These are phyloP conservation scores for Rubia peregrina DNA, from an alignment of 305 asterid genomes.

Conservation along the genomic window DNA sequence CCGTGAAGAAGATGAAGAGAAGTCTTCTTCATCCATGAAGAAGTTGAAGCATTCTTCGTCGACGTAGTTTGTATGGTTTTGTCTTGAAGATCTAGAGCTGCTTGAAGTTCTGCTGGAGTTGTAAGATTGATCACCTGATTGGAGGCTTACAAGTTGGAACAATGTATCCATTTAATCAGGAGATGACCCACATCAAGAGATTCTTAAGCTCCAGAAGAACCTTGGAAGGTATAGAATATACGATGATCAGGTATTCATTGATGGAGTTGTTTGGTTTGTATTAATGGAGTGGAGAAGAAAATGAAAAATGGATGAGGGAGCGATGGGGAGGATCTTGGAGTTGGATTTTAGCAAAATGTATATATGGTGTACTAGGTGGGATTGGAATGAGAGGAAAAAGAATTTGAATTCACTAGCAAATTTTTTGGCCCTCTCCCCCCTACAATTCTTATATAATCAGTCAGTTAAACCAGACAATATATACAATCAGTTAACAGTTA, in stretches of 20 bases:
- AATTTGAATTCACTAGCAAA: conserved; percentile 6
- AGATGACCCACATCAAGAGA: conserved; percentile 29
- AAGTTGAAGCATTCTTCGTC: conserved; percentile 86
- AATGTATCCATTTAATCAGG: conserved; percentile 80
- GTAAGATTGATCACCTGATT: conserved; percentile 70
- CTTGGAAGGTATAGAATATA: neutral
- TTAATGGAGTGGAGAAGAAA: conserved; percentile 15
- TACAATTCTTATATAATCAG: conserved; percentile 10
- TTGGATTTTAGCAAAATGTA: conserved; percentile 34
- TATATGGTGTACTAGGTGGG: neutral
- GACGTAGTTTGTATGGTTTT: conserved; percentile 20
- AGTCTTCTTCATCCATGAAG: conserved; percentile 97
- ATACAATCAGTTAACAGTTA: neutral
- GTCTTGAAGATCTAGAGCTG: conserved; percentile 69
- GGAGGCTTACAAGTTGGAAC: conserved; percentile 77
- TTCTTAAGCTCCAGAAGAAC: neutral
- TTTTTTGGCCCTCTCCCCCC: conserved; percentile 17
- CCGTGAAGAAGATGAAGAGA: conserved; percentile 70
- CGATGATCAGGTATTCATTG: neutral
- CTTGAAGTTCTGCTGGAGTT: conserved; percentile 71
- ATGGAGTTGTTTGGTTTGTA: conserved; percentile 28
- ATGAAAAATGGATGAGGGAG: conserved; percentile 15
- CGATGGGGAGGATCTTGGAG: conserved; percentile 32
- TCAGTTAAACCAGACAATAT: neutral
- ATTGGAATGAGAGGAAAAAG: conserved; percentile 14